Base-by-base conservation (phyloP, 768 basidiomycete species). In the Tephrocybe rancida region DNA sequence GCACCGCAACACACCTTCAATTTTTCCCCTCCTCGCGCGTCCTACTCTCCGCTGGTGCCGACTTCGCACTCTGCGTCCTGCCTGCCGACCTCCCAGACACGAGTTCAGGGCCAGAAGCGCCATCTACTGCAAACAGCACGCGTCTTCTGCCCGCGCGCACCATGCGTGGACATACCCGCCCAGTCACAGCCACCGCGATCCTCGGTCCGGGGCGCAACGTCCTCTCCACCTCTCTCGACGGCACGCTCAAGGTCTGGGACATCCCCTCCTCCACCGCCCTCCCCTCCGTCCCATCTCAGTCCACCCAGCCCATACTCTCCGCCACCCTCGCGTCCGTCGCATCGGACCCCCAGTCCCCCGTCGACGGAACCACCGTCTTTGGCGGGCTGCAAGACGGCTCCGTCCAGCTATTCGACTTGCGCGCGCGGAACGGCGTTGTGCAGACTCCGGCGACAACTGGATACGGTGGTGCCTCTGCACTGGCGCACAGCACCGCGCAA, bases 21-120 rank as follows among this genome's bases (percentile, higher is more conserved):
- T 87, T 86, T 74, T 87, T 89, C 68, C 87, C 87, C 1, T 88
- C 86, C 0, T 85, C 81, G 10, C 75, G 84, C 35, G 90, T 92
- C 14, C 72, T 92, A 1, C 77, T 95, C 9, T 82, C 88, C 5
- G 75, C 84, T 0, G 83, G 87, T 0, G 80, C 80, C 4, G 89
- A 92, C 65, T 86, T 90, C 59, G 73, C 81, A 0, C 67, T 92
- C 2, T 72, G 81, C 22, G 78, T 95, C 54, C 80, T 87, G 48
- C 81, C 88, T 7, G 83, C 87, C 0, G 78, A 82, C 3, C 75
- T 77, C 5, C 67, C 70, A 10, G 63, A 65, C 13, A 45, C 51
- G 8, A 35, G 59, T 34, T 44, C 64, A 1, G 48, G 29, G 9
- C 44, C 44, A 29, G 16, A 58, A 24, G 45, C 66, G 2, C 22